Evolutionary conservation across 495 filamentous ascomycete genomes (phyloP).

Genomic region (Parathielavia hyrcaniae): DNA sequence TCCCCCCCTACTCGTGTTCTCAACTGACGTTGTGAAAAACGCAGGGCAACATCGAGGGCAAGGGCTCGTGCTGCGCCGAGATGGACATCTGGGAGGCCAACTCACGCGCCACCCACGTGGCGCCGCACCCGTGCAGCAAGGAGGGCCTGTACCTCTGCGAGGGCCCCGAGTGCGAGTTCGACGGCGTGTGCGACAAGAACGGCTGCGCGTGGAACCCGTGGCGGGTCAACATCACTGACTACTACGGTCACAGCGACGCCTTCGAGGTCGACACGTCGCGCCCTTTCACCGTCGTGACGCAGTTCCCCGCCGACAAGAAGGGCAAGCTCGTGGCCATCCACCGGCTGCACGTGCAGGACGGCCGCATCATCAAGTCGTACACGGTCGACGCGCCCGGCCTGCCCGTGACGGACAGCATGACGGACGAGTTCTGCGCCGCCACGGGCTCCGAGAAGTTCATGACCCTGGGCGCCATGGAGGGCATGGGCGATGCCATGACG

Average conservation of each 20-base stretch:
- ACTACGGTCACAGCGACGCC: constrained; percentile 40
- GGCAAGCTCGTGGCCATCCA: constrained; percentile 52
- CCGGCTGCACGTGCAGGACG: constrained; percentile 56
- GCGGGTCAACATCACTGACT: constrained; percentile 48
- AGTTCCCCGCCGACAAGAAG: constrained; percentile 53
- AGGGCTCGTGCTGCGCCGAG: constrained; percentile 56
- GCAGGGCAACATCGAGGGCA: constrained; percentile 45
- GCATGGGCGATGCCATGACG: constrained; percentile 53
- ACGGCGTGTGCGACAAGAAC: constrained; percentile 57
- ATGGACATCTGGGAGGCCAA: constrained; percentile 67
- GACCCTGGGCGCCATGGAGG: constrained; percentile 49
- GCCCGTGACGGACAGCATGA: constrained; percentile 43
- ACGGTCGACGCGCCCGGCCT: constrained; percentile 15
- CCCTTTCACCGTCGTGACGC: constrained; percentile 62
- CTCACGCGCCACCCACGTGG: constrained; percentile 46
- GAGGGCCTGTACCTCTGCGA: constrained; percentile 45
- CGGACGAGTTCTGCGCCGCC: constrained; percentile 52
- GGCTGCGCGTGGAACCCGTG: constrained; percentile 67
- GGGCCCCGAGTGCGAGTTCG: constrained; percentile 43
- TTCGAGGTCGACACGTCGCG: constrained; percentile 33
- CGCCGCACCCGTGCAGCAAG: constrained; percentile 54
- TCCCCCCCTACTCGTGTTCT: too few relatives aligned
- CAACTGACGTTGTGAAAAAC: neutral
- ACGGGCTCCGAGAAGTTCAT: constrained; percentile 48
- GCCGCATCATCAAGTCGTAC: constrained; percentile 37